Evolutionary conservation across 257 asterid species (phyloP).

Genomic region (Solanum ahanhuiri): DNA sequence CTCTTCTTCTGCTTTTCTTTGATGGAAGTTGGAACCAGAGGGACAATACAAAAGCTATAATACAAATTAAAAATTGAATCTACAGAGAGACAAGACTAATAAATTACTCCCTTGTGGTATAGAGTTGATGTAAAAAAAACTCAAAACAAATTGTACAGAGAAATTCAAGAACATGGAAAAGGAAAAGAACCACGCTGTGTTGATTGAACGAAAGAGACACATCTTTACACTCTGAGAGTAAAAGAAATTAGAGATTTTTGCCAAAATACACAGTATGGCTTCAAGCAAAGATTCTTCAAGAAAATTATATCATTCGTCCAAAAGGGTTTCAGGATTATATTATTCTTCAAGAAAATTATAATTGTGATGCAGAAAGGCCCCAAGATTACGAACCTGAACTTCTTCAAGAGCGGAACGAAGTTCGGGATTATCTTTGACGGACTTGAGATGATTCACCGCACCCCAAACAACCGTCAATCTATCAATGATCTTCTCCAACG

Average conservation of each 20-base stretch:
- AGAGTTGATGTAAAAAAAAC: neutral
- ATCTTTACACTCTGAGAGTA: neutral
- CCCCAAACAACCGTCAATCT: slow-evolving; percentile 82
- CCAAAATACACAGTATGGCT: neutral
- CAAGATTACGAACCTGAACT: slow-evolving; percentile 62
- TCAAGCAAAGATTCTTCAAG: neutral
- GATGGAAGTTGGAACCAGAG: neutral
- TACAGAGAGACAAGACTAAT: neutral
- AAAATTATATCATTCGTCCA: neutral
- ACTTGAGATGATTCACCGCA: slow-evolving; percentile 83
- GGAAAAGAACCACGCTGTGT: too few species aligned
- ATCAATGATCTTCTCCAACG: slow-evolving; percentile 74
- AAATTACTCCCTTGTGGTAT: neutral
- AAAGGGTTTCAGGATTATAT: neutral
- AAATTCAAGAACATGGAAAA: neutral
- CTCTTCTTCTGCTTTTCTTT: neutral
- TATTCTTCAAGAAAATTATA: neutral
- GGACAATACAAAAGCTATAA: neutral
- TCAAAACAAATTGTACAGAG: neutral
- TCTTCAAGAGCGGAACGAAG: slow-evolving; percentile 95
- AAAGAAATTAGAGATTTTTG: neutral
- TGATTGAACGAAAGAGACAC: neutral
- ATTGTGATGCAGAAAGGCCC: neutral
- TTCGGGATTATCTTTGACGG: slow-evolving; percentile 81
- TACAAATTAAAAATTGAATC: neutral